Percentiles rank a stretch among this genome's conserved stretches.
phyloP scores from a whole-genome alignment of 352 stramenopile species.

The Paralagenidium karlingii region DNA sequence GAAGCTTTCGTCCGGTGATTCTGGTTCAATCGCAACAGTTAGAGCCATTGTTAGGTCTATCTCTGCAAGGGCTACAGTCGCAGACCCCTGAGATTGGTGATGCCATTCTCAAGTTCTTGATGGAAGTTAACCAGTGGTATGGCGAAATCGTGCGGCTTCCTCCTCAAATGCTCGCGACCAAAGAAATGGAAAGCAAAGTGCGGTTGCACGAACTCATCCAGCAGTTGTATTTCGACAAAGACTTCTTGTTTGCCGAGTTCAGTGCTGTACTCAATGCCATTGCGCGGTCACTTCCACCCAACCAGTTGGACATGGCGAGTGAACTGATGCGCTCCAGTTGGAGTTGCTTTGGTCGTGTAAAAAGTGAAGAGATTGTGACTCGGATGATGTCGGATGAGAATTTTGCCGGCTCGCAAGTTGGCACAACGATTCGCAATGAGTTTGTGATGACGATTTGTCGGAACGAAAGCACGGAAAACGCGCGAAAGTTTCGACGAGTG shows the following conservation, averaged over 20 bases:
- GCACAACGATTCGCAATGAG: conserved; percentile 26
- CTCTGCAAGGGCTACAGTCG: conserved; percentile 45
- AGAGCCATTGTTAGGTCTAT: conserved; percentile 35
- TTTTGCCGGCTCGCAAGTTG: conserved; percentile 50
- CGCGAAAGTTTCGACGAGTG: conserved; percentile 69
- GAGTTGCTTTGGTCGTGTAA: conserved; percentile 45
- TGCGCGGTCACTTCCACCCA: conserved; percentile 13
- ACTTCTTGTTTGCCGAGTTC: conserved; percentile 55
- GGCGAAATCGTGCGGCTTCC: conserved; percentile 58
- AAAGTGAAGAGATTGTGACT: conserved; percentile 47
- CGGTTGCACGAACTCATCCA: conserved; percentile 48
- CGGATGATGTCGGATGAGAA: conserved; percentile 41
- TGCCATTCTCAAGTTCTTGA: conserved; percentile 42
- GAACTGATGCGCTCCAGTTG: conserved; percentile 68
- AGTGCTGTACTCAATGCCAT: conserved; percentile 42
- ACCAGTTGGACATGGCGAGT: conserved; percentile 44
- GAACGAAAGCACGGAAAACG: conserved; percentile 50
- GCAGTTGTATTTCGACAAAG: conserved; percentile 67
- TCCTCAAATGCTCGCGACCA: conserved; percentile 19
- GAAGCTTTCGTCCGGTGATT: conserved; percentile 36
- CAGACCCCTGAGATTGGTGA: conserved; percentile 48
- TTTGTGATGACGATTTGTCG: conserved; percentile 48
- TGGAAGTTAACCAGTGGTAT: conserved; percentile 55
- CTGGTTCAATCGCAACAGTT: conserved; percentile 59
- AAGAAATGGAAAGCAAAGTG: conserved; percentile 38